A percentile compares a stretch with the other conserved stretches of the same genome.
These are phyloP conservation scores for Croton setiger DNA, from an alignment of 441 rosid species.

Conservation along the genomic window DNA sequence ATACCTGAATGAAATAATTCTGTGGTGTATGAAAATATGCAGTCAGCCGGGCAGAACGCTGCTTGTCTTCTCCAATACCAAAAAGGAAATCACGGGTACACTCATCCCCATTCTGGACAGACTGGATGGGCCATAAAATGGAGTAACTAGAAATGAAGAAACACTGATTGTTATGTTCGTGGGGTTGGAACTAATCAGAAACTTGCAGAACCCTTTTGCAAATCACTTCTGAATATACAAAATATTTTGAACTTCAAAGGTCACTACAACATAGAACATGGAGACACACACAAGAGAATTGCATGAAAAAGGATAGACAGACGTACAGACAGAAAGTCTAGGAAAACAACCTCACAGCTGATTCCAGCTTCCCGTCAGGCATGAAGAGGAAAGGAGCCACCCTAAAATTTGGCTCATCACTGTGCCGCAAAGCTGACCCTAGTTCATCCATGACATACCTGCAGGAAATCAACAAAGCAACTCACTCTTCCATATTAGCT, in stretches of 20 bases:
- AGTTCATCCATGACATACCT: constrained; percentile 98
- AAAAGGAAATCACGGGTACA: constrained; percentile 82
- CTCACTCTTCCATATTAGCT: neutral
- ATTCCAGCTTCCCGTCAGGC: constrained; percentile 75
- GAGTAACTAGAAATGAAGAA: constrained; percentile 56
- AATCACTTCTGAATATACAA: neutral
- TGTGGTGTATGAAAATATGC: constrained; percentile 90
- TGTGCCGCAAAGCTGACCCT: constrained; percentile 84
- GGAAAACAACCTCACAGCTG: constrained; percentile 74
- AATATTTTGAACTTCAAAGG: constrained; percentile 2
- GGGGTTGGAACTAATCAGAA: neutral
- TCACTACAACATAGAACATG: neutral
- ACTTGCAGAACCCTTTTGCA: neutral
- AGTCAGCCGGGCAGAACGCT: constrained; percentile 87
- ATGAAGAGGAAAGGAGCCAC: constrained; percentile 92
- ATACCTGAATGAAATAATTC: constrained; percentile 73
- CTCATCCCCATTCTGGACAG: constrained; percentile 60
- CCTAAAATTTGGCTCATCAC: constrained; percentile 84
- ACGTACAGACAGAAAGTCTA: constrained; percentile 13
- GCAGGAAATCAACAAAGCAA: constrained; percentile 23
- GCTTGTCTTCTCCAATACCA: constrained; percentile 92
- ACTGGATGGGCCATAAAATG: constrained; percentile 74
- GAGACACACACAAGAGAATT: neutral
- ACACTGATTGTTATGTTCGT: constrained; percentile 10
- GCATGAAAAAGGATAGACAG: constrained; percentile 7